Evolutionary conservation across 176 grass and related monocot species (phyloP).

Genomic region (Miscanthus lutarioriparius): DNA sequence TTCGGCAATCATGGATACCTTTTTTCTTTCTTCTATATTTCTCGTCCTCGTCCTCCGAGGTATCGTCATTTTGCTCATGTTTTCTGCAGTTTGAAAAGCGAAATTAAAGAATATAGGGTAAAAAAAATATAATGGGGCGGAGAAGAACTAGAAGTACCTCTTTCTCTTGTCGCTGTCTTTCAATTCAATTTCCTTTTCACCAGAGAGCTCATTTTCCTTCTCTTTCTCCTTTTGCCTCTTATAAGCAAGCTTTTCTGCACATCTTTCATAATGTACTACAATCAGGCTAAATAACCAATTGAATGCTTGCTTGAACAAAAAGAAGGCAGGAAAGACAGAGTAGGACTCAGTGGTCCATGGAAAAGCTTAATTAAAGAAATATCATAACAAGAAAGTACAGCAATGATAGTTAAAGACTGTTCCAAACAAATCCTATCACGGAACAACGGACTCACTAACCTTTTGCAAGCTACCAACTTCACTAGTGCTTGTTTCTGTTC

Average conservation of each 20-base stretch:
- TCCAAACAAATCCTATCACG: constrained; percentile 13
- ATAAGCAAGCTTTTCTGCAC: constrained; percentile 96
- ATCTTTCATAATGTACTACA: constrained; percentile 68
- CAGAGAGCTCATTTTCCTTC: constrained; percentile 40
- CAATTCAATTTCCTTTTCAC: constrained; percentile 43
- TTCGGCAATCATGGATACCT: constrained; percentile 38
- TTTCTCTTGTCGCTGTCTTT: constrained; percentile 62
- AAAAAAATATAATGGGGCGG: background rate
- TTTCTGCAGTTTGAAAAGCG: constrained; percentile 49
- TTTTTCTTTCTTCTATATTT: constrained; percentile 57
- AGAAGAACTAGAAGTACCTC: constrained; percentile 44
- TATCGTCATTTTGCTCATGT: constrained; percentile 32
- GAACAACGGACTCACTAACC: constrained; percentile 46
- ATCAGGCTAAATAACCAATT: constrained; percentile 42
- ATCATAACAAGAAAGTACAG: background rate
- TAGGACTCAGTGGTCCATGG: background rate
- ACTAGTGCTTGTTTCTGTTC: constrained; percentile 93
- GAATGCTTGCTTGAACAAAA: constrained; percentile 4
- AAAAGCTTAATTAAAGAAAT: background rate
- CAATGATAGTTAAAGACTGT: background rate
- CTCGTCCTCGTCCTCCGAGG: constrained; percentile 44
- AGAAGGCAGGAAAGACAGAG: background rate
- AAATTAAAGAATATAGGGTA: constrained; percentile 13
- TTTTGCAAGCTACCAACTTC: constrained; percentile 87
- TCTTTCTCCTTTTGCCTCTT: constrained; percentile 81